Evolutionary conservation across 306 rosid species (phyloP).

Genomic region (Inga oerstediana): DNA sequence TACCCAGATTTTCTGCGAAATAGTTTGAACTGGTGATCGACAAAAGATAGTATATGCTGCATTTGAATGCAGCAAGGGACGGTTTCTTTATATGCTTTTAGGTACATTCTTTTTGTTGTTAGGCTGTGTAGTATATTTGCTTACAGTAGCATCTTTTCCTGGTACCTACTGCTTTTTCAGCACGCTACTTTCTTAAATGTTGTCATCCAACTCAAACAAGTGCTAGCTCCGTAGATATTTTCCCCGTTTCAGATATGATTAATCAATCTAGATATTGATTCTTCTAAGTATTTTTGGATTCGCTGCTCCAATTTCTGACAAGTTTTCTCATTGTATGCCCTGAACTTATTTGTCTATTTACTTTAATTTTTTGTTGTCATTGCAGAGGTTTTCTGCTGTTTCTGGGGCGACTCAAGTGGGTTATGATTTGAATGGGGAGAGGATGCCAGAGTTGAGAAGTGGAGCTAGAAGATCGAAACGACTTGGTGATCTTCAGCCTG

Average conservation of each 20-base stretch:
- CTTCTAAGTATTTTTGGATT: conserved; percentile 11
- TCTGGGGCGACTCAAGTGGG: conserved; percentile 49
- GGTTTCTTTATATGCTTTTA: conserved; percentile 36
- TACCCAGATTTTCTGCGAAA: conserved; percentile 10
- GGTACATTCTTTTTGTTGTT: conserved; percentile 43
- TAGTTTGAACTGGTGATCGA: conserved; percentile 32
- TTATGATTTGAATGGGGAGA: conserved; percentile 98
- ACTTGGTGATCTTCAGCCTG: conserved; percentile 91
- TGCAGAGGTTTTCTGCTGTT: conserved; percentile 43
- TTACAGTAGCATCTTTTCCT: conserved; percentile 38
- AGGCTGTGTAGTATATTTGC: conserved; percentile 42
- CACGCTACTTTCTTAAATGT: conserved; percentile 35
- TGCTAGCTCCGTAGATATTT: conserved; percentile 21
- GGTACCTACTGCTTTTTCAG: conserved; percentile 44
- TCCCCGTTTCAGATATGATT: neutral
- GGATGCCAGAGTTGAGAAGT: conserved; percentile 99
- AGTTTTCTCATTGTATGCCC: conserved; percentile 15
- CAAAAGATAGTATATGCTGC: conserved; percentile 21
- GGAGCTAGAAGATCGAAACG: conserved; percentile 98
- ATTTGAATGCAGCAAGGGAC: conserved; percentile 34
- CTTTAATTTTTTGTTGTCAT: conserved; percentile 20
- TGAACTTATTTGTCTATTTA: conserved; percentile 13
- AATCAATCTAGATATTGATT: neutral
- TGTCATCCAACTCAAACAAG: conserved; percentile 34
- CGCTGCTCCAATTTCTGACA: conserved; percentile 18